Evolutionary conservation across 306 rosid genomes (phyloP), one percentile per base, ranked within the genome.

Genomic region (Ceratonia siliqua): DNA sequence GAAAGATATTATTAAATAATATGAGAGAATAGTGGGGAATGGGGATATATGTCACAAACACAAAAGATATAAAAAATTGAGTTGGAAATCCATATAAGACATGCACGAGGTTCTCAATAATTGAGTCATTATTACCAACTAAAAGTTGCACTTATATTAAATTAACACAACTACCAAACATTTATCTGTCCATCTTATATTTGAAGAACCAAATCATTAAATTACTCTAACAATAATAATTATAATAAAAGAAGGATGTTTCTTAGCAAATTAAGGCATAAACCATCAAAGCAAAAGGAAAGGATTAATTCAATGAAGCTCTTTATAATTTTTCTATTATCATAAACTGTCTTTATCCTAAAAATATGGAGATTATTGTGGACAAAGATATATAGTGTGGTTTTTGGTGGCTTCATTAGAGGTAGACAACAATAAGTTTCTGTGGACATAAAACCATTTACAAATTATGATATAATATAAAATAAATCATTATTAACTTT

Each of bases 71-170:
- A 74, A 18, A 66, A 79, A 66, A 24, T 63, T 28, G 54, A 75
- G 75, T 72, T 59, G 72, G 85, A 73, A 67, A 72, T 52, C 76
- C 63, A 45, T 22, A 68, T 38, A 71, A 72, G 80, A 79, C 81
- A 54, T 68, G 87, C 89, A 83, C 70, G 82, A 76, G 24, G 24
- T 75, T 57, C 49, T 72, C 78, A 85, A 93, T 89, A 82, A 91
- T 89, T 87, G 85, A 78, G 53, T 53, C 80, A 83, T 89, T 82
- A 91, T 83, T 45, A 83, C 81, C 70, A 62, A 84, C 91, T 72
- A 81, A 90, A 89, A 85, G 91, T 67, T 85, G 58, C 50, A 35
- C 72, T 69, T 61, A 59, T 70, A 85, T 80, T 75, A n/a, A n/a
- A n/a, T 68, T 62, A 72, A 72, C 46, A 56, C 33, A 76, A 54